Evolutionary conservation across 2,329 filamentous ascomycete species (phyloP).

Genomic region (Leptodontidium sp.): DNA sequence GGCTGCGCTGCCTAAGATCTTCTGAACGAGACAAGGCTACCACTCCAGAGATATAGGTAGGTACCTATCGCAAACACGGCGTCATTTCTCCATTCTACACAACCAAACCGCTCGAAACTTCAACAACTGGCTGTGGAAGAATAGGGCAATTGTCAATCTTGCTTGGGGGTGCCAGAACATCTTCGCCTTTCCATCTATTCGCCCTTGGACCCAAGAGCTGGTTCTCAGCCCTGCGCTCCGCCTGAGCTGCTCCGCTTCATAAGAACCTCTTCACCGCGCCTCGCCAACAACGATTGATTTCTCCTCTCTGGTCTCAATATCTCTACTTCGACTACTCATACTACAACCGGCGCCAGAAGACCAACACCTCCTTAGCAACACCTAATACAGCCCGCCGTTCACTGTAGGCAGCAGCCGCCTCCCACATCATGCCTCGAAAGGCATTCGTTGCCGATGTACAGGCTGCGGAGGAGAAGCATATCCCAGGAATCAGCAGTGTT

Average conservation of each 20-base stretch:
- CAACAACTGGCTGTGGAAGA: not conserved
- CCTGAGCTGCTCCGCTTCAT: not conserved
- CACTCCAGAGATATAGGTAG: not conserved
- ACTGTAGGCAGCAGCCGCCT: slow-evolving; percentile 18
- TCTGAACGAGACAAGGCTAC: slow-evolving; percentile 12
- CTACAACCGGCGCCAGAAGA: not conserved
- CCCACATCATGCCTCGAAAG: slow-evolving; percentile 66
- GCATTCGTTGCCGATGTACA: slow-evolving; percentile 68
- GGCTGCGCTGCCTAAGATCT: not conserved
- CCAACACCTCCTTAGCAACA: not conserved
- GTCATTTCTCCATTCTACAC: not conserved
- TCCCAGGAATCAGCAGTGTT: slow-evolving; percentile 62
- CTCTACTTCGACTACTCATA: not conserved
- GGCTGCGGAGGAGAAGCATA: slow-evolving; percentile 49
- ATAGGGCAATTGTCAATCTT: not conserved
- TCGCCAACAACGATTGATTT: not conserved
- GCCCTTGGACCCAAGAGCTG: not conserved
- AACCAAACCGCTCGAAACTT: not conserved
- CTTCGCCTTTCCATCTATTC: slow-evolving; percentile 3
- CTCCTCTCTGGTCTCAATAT: not conserved
- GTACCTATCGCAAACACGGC: not conserved
- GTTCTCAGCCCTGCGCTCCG: slow-evolving; percentile 15
- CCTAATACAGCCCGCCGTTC: not conserved
- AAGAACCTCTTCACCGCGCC: not conserved
- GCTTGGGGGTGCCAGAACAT: not conserved